Conservation (phyloP, 148 eudicot genomes). For the Heliosperma pusillum region DNA sequence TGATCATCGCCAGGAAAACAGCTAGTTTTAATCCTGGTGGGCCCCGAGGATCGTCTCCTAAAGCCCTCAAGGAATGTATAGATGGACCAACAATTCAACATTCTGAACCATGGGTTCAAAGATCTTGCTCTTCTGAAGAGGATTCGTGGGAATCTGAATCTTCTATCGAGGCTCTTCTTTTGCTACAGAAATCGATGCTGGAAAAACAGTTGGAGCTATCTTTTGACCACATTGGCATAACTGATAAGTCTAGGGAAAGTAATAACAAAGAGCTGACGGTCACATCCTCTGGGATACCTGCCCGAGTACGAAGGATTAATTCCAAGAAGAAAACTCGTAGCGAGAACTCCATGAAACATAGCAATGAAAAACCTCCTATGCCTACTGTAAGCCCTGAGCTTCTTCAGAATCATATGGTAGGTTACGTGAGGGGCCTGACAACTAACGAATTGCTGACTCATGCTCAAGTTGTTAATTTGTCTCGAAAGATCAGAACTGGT, state of each 20-base stretch:
- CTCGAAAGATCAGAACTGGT: conserved; percentile 65
- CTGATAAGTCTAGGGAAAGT: conserved; percentile 27
- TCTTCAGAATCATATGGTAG: conserved; percentile 54
- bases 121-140: conserved; percentile 33
- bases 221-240: conserved; percentile 28
- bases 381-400: conserved; percentile 58
- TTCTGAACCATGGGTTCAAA: conserved; percentile 36
- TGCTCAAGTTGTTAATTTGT: conserved; percentile 70
- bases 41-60: conserved; percentile 42
- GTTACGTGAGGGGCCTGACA: conserved; percentile 71
- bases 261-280: conserved; percentile 32
- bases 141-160: conserved; percentile 40
- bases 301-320: conserved; percentile 67
- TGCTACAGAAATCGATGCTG: conserved; percentile 76
- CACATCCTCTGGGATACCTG: conserved; percentile 64
- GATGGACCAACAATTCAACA: conserved; percentile 39
- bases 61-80: conserved; percentile 55
- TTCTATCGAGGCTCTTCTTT: conserved; percentile 65
- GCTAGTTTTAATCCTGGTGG: conserved; percentile 44
- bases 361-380: conserved; percentile 31
- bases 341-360: conserved; percentile 28
- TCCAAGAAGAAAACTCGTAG: conserved; percentile 33
- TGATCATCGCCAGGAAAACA: conserved; percentile 49
- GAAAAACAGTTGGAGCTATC: conserved; percentile 88
- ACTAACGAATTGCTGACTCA: conserved; percentile 65